These are phyloP conservation scores for Fusarium haematococcum DNA, from an alignment of 2,329 filamentous ascomycete genomes.

Conservation along the genomic window DNA sequence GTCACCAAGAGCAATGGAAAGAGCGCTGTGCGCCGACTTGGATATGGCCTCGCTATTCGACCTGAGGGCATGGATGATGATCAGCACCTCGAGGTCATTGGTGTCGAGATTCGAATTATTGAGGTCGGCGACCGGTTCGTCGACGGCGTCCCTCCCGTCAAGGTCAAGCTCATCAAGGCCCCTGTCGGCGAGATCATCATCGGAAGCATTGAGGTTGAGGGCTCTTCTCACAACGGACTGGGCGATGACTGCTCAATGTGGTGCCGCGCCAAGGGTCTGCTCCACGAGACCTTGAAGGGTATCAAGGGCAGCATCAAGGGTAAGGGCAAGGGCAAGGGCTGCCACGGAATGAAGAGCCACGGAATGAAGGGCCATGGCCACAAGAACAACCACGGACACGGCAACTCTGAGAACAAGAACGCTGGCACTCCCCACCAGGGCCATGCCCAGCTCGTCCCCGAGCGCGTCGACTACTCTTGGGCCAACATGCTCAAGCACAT, in stretches of 20 bases:
- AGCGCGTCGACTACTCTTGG: constrained; percentile 52
- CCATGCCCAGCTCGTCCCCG: constrained; percentile 39
- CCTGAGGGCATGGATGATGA: constrained; percentile 61
- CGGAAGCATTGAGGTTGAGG: constrained; percentile 56
- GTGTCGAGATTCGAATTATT: constrained; percentile 68
- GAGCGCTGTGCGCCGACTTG: constrained; percentile 56
- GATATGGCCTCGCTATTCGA: constrained; percentile 60
- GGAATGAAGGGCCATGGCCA: constrained; percentile 18
- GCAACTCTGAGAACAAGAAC: constrained; percentile 30
- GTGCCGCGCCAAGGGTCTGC: constrained; percentile 59
- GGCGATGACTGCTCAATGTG: constrained; percentile 59
- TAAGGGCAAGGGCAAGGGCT: constrained; percentile 41
- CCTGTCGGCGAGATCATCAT: constrained; percentile 67
- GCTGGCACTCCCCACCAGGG: constrained; percentile 29
- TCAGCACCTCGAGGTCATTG: constrained; percentile 63
- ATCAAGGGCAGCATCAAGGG: constrained; percentile 43
- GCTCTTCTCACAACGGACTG: constrained; percentile 28
- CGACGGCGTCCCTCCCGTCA: constrained; percentile 65
- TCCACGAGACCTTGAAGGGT: constrained; percentile 43
- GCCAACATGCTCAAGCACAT: constrained; percentile 65
- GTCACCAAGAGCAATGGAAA: constrained; percentile 57
- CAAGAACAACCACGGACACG: constrained; percentile 25
- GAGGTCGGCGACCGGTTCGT: constrained; percentile 69
- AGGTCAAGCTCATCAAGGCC: constrained; percentile 72
- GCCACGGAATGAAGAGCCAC: constrained; percentile 39